Evolutionary conservation across 2,329 filamentous ascomycete genomes (phyloP), one percentile per base, ranked within the genome.

Genomic region (Alternaria tenuissima): DNA sequence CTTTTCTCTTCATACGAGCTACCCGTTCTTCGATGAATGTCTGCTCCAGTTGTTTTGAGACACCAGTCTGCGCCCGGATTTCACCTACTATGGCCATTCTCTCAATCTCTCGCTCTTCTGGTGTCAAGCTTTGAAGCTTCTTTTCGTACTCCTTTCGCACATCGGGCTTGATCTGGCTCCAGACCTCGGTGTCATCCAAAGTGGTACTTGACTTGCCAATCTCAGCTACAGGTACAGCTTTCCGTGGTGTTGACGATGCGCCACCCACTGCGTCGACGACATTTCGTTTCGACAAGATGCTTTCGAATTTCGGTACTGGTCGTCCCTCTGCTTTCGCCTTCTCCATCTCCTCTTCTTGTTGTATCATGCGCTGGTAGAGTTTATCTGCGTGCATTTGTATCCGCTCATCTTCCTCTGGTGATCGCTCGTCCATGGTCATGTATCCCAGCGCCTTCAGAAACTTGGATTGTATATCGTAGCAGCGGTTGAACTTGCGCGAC

Each of bases 361-460:
- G 86, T 38, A 96, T 79, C 89, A 98, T 93, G 69, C 91, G 88
- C 72, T 94, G 91, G 79, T 93, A 99, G 41, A 99, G 84, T 64
- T 87, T 88, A 81, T 99, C 95, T 60, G 94, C 94, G 78, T 97
- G 94, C 89, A 98, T 92, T 80, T 98, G 95, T 63, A 99, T 82
- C 61, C 58, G 93, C 68, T 90, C 87, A 77, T 97, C 94, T 70
- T 97, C 91, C 52, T 91, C 85, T 30, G 89, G 85, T 0, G 85
- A 81, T 8, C 89, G 82, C 22, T 89, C 86, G 44, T 90, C 86
- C 63, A 87, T 82, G 26, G 87, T 87, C 7, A 96, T 86, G 76
- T 97, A 98, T 5, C 95, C 95, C 18, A 99, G 81, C 1, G 94
- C 93, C 79, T 94, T 93, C 28, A 99, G 82, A 69, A 99, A 94